Evolutionary conservation across 2,329 filamentous ascomycete genomes (phyloP).

Genomic region (Hawksworthiomyces lignivorus): DNA sequence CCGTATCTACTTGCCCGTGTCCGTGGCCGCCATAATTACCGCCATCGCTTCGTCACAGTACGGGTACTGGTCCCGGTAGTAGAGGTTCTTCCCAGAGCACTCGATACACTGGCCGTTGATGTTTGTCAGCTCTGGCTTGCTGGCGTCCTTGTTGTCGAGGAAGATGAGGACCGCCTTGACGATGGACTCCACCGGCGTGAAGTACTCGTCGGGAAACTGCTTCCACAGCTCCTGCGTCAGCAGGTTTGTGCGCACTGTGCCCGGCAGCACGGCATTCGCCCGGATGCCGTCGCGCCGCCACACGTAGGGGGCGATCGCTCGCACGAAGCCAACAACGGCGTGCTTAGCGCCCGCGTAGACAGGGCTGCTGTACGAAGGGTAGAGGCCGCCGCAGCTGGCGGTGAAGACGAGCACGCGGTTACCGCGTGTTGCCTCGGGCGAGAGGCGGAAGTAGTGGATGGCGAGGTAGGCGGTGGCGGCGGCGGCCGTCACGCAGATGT

Average conservation of each 20-base stretch:
- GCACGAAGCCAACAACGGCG: constrained; percentile 26
- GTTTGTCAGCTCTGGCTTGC: background rate
- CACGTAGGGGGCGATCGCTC: constrained; percentile 21
- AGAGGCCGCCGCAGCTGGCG: constrained; percentile 23
- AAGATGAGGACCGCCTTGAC: constrained; percentile 8
- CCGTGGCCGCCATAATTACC: too few relatives aligned
- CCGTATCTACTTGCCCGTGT: constrained; percentile 13
- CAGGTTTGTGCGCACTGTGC: constrained; percentile 24
- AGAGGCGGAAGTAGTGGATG: constrained; percentile 31
- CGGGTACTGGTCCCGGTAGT: constrained; percentile 6
- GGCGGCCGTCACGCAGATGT: constrained; percentile 29
- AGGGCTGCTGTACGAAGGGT: constrained; percentile 22
- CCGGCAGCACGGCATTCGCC: constrained; percentile 25
- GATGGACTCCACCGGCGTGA: constrained; percentile 17
- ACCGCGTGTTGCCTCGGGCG: constrained; percentile 9
- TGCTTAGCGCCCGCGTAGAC: constrained; percentile 26
- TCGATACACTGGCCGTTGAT: constrained; percentile 8
- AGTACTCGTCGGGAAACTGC: constrained; percentile 22
- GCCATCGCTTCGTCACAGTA: constrained; percentile 6
- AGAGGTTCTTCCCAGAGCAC: constrained; percentile 5
- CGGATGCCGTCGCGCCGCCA: constrained; percentile 21
- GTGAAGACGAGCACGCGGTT: constrained; percentile 22
- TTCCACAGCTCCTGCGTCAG: constrained; percentile 21
- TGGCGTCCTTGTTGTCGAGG: constrained; percentile 2
- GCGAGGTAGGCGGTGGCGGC: constrained; percentile 32